Evolutionary conservation across 1,139 yeast species (phyloP).

Genomic region (Yamadazyma taylorii): DNA sequence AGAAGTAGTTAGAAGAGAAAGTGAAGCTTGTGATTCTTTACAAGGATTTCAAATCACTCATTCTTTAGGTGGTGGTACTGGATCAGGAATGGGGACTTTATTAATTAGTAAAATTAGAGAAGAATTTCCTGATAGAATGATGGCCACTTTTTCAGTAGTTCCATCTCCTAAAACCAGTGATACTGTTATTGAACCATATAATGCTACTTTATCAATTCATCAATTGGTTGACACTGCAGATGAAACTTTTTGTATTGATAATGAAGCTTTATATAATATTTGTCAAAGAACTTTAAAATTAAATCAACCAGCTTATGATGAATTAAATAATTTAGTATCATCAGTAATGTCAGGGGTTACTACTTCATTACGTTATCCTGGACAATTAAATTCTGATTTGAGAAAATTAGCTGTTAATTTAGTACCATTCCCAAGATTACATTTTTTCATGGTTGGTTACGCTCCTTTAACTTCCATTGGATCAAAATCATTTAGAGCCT

Average conservation of each 20-base stretch:
- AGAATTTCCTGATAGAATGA: conserved; percentile 92
- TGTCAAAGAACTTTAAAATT: conserved; percentile 83
- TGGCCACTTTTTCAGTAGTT: conserved; percentile 91
- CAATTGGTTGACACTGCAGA: conserved; percentile 88
- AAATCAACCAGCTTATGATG: conserved; percentile 73
- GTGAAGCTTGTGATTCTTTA: conserved; percentile 86
- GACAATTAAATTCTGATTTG: conserved; percentile 88
- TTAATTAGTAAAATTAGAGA: conserved; percentile 79
- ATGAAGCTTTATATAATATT: conserved; percentile 87
- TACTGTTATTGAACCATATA: conserved; percentile 92
- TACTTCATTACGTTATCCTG: conserved; percentile 87
- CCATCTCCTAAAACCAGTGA: conserved; percentile 91
- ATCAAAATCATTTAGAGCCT: conserved; percentile 77
- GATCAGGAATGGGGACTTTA: conserved; percentile 93
- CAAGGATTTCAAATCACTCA: conserved; percentile 95
- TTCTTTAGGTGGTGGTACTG: conserved; percentile 96
- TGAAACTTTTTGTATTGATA: conserved; percentile 92
- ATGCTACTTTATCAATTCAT: conserved; percentile 89
- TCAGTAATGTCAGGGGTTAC: conserved; percentile 94
- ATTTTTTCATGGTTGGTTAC: conserved; percentile 92
- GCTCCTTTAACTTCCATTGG: conserved; percentile 86
- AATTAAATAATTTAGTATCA: conserved; percentile 78
- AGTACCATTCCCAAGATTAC: conserved; percentile 93
- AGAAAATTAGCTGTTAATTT: conserved; percentile 90
- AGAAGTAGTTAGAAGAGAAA: conserved; percentile 90